phyloP scores from a whole-genome alignment of 345 rosid genomes.

The Acer saccharum region DNA sequence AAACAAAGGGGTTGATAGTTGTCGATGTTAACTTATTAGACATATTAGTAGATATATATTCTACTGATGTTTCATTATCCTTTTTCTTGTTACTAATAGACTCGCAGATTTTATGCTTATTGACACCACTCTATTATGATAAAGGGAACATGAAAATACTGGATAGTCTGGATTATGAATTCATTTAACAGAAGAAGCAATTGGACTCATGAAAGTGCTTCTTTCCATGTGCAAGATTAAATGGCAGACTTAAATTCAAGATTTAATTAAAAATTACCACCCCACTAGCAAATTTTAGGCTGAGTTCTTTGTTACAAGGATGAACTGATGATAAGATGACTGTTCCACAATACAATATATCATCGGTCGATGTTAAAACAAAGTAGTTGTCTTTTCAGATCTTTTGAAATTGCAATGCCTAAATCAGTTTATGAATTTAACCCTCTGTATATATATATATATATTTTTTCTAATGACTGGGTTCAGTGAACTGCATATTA shows the following conservation, averaged over 20 bases:
- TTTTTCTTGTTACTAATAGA: slow-evolving; percentile 6
- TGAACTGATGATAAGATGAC: slow-evolving; percentile 1
- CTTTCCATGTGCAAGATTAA: not conserved
- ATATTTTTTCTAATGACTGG: not conserved
- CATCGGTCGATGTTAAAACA: not conserved
- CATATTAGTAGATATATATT: not conserved
- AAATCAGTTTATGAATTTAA: not conserved
- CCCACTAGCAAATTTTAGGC: not conserved
- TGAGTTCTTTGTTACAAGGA: not conserved
- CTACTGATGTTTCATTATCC: not conserved
- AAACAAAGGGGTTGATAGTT: not conserved
- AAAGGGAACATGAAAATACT: not conserved
- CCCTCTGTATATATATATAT: not conserved
- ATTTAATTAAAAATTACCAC: not conserved
- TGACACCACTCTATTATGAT: not conserved
- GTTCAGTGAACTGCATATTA: not conserved
- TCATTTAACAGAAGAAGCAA: slow-evolving; percentile 4
- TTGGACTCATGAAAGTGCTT: not conserved
- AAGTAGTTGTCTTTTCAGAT: not conserved
- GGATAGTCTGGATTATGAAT: not conserved
- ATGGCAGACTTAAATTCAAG: not conserved
- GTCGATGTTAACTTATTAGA: not conserved
- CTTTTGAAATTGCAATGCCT: not conserved
- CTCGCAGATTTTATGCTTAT: not conserved
- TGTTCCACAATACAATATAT: not conserved